Conservation (phyloP, 345 rosid species). For the Nephelium lappaceum region DNA sequence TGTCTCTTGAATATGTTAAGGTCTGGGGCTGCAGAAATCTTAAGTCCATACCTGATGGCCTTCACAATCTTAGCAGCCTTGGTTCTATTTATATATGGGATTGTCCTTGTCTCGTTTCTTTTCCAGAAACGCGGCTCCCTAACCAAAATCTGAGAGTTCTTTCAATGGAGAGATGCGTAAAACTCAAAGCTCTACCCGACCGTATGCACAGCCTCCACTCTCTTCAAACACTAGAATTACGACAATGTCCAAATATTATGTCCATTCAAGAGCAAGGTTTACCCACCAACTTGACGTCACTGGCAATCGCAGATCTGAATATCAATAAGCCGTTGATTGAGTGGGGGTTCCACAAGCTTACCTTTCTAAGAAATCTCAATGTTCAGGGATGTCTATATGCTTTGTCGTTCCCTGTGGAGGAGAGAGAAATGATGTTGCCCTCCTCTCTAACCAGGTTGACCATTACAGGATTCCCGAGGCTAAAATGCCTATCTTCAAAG, state of each 20-base stretch:
- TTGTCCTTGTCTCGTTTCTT: not conserved
- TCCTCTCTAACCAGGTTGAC: not conserved
- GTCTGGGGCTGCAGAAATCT: not conserved
- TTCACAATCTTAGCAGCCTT: not conserved
- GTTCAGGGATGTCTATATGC: not conserved
- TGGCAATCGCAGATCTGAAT: not conserved
- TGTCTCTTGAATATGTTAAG: not conserved
- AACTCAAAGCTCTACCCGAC: not conserved
- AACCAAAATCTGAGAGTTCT: not conserved
- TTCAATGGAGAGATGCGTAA: not conserved
- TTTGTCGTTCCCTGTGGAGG: not conserved
- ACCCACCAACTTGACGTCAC: not conserved
- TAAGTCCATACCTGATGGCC: not conserved
- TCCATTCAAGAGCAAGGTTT: constrained; percentile 7
- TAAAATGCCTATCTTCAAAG: not conserved
- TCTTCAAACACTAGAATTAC: not conserved
- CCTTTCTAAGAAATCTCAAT: not conserved
- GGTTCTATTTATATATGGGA: not conserved
- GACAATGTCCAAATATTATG: not conserved
- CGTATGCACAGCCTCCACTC: not conserved
- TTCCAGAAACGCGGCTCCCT: not conserved
- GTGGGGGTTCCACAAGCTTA: constrained; percentile 17
- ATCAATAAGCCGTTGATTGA: not conserved
- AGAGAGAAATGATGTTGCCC: not conserved
- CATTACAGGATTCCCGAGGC: not conserved